phyloP scores from a whole-genome alignment of 2,329 filamentous ascomycete species.

The Trichoderma sp. region DNA sequence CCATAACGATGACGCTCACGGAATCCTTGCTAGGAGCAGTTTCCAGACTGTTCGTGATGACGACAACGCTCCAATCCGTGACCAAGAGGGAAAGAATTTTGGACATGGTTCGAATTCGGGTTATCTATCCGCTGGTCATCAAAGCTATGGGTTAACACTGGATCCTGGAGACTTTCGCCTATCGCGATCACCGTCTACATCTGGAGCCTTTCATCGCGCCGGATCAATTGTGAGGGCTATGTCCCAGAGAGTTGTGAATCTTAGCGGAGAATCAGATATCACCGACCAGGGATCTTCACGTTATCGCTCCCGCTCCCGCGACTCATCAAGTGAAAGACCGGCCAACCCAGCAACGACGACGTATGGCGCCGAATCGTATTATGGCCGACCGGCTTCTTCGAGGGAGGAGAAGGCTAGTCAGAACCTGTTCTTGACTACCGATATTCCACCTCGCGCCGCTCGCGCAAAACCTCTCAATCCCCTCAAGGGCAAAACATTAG shows the following conservation, averaged over 20 bases:
- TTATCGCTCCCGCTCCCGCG: conserved; percentile 56
- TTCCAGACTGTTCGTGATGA: conserved; percentile 57
- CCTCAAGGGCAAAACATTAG: conserved; percentile 79
- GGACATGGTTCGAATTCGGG: conserved; percentile 59
- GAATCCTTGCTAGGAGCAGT: conserved; percentile 50
- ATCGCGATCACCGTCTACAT: conserved; percentile 62
- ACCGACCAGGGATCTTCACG: conserved; percentile 69
- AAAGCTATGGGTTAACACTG: conserved; percentile 58
- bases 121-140: conserved; percentile 44
- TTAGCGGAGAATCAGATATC: conserved; percentile 87
- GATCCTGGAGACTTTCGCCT: conserved; percentile 51
- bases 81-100: conserved; percentile 53
- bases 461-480: conserved; percentile 57
- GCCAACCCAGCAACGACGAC: conserved; percentile 34
- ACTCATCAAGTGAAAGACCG: conserved; percentile 35
- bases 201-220: conserved; percentile 64
- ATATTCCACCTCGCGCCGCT: conserved; percentile 23
- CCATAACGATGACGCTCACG: conserved; percentile 41
- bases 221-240: conserved; percentile 79
- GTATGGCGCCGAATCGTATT: conserved; percentile 51
- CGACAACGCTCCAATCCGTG: conserved; percentile 53
- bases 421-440: conserved; percentile 16
- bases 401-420: conserved; percentile 45
- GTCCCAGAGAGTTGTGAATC: conserved; percentile 96
- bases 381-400: conserved; percentile 45